These are phyloP conservation scores for Chaetomium tenue DNA, from an alignment of 495 filamentous ascomycete genomes.

Conservation along the genomic window DNA sequence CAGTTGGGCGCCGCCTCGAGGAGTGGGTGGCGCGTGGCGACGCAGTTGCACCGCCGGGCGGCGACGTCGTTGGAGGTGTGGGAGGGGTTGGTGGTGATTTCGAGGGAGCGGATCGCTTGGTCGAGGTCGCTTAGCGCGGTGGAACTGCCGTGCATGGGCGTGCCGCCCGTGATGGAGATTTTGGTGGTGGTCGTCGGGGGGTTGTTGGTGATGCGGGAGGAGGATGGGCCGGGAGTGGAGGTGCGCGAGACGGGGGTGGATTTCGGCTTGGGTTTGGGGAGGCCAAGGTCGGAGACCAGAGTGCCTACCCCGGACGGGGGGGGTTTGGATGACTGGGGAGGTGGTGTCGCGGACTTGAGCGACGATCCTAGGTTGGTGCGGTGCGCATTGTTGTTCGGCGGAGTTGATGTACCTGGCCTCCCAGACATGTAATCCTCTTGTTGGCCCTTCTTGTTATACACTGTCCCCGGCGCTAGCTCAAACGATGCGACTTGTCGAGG, in stretches of 20 bases:
- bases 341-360: constrained; percentile 38
- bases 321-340: constrained; percentile 45
- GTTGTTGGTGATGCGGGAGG: constrained; percentile 30
- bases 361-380: constrained; percentile 40
- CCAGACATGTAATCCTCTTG: constrained; percentile 42
- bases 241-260: constrained; percentile 54
- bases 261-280: constrained; percentile 59
- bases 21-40: constrained; percentile 78
- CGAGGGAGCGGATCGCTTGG: constrained; percentile 83
- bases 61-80: constrained; percentile 48
- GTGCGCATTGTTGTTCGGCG: constrained; percentile 33
- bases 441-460: constrained; percentile 46
- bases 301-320: constrained; percentile 71
- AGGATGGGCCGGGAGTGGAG: constrained; percentile 52
- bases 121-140: constrained; percentile 80
- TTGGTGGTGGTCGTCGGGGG: constrained; percentile 42
- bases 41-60: constrained; percentile 74
- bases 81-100: constrained; percentile 83
- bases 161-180: constrained; percentile 66
- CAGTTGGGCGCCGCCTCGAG: constrained; percentile 89
- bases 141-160: constrained; percentile 72
- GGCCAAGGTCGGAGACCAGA: constrained; percentile 71
- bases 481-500: constrained; percentile 62
- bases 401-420: constrained; percentile 36
- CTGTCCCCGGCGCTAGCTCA: constrained; percentile 37